A percentile compares a stretch with the other conserved stretches of the same genome.
phyloP scores from a whole-genome alignment of 169 alveolate genomes.

The Toxoplasma gondii region DNA sequence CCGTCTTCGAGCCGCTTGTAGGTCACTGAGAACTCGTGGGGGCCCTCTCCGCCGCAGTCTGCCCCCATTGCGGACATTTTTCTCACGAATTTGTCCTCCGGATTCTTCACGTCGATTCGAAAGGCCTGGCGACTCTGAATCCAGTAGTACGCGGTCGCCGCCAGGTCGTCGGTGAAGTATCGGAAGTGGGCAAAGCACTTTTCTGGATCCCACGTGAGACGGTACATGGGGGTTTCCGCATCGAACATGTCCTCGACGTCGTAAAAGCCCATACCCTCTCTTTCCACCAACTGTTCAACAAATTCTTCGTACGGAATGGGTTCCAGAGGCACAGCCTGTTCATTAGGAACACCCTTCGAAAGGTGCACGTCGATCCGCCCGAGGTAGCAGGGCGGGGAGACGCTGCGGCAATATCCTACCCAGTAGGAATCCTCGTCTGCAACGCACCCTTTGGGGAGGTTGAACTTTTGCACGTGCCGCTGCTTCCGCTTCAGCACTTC shows the following conservation, averaged over 20 bases:
- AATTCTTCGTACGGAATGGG: not conserved
- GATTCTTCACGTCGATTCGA: not conserved
- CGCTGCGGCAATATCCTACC: not conserved
- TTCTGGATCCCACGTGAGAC: constrained; percentile 18
- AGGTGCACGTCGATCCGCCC: not conserved
- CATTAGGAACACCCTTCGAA: not conserved
- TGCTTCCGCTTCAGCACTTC: not conserved
- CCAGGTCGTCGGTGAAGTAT: not conserved
- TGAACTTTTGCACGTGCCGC: constrained; percentile 31
- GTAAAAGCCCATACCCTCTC: not conserved
- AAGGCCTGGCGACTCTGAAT: constrained; percentile 3
- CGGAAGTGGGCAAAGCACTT: not conserved
- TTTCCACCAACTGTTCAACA: not conserved
- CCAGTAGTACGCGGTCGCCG: not conserved
- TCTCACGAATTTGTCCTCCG: not conserved
- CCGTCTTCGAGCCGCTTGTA: not conserved
- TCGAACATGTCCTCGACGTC: not conserved
- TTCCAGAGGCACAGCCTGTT: not conserved
- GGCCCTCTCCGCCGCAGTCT: constrained; percentile 3
- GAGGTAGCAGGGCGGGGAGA: not conserved
- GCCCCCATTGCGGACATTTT: constrained; percentile 16
- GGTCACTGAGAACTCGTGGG: not conserved
- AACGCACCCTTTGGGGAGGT: constrained; percentile 14
- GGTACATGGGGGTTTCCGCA: not conserved
- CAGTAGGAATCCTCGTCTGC: not conserved